Evolutionary conservation across 495 filamentous ascomycete species (phyloP).

Genomic region (Polyplosphaeria fusca): DNA sequence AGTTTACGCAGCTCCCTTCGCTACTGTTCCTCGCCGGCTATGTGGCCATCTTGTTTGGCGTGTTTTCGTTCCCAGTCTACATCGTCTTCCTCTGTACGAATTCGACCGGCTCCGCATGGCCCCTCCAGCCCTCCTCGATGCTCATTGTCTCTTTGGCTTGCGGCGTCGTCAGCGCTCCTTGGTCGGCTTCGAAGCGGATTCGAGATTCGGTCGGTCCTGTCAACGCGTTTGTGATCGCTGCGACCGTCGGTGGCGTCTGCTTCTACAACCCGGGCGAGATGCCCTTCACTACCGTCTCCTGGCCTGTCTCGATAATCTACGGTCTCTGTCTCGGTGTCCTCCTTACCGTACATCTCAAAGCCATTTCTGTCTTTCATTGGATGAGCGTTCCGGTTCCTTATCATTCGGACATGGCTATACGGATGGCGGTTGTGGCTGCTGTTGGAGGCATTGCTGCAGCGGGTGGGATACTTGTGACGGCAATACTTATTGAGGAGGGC

Average conservation of each 20-base stretch:
- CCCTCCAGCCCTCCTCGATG: neutral
- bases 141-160: neutral
- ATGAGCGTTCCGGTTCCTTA: too few species aligned
- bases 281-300: neutral
- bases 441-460: neutral
- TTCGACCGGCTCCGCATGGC: conserved; percentile 23
- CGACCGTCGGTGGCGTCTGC: conserved; percentile 15
- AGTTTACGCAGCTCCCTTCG: neutral
- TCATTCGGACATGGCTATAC: neutral
- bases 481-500: neutral
- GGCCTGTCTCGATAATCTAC: neutral
- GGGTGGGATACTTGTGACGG: neutral
- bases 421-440: neutral
- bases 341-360: neutral
- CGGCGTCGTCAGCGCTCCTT: neutral
- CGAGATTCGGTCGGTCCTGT: conserved; percentile 31
- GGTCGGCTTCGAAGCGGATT: neutral
- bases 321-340: conserved; percentile 2
- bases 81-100: conserved; percentile 29
- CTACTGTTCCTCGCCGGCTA: conserved; percentile 1
- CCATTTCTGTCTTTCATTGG: neutral
- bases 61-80: conserved; percentile 11
- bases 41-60: conserved; percentile 13
- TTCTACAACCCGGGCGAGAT: neutral
- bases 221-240: conserved; percentile 32